phyloP scores from a whole-genome alignment of 1,284 basidiomycete species.

The Ustanciosporium gigantosporum region DNA sequence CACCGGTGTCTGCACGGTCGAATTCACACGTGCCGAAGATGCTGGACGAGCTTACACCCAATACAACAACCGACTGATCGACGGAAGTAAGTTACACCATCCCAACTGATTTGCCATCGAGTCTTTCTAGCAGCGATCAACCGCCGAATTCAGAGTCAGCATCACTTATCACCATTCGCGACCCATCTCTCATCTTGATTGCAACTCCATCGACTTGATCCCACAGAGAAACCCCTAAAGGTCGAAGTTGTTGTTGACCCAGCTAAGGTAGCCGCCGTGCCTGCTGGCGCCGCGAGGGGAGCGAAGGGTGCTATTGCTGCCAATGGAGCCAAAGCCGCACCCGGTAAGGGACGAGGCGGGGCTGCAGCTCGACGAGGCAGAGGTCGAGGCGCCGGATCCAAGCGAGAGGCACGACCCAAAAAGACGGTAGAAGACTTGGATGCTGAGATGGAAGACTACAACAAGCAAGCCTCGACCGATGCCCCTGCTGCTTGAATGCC shows the following conservation, averaged over 20 bases:
- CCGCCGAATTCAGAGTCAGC: too few species aligned
- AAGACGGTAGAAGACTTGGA: conserved; percentile 67
- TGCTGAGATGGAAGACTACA: conserved; percentile 68
- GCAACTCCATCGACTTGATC: background rate
- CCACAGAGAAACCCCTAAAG: conserved; percentile 83
- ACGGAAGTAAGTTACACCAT: conserved; percentile 76
- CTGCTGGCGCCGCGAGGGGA: conserved; percentile 30
- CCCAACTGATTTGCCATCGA: too few species aligned
- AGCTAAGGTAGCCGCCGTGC: conserved; percentile 67
- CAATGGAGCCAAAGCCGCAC: conserved; percentile 12
- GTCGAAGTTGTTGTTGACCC: conserved; percentile 96
- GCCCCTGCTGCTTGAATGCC: conserved; percentile 16
- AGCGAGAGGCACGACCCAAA: conserved; percentile 62
- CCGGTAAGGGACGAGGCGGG: conserved; percentile 30
- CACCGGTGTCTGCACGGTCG: conserved; percentile 84
- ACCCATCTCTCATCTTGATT: background rate
- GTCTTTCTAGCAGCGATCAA: too few species aligned
- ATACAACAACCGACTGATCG: conserved; percentile 98
- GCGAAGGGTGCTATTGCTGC: conserved; percentile 30
- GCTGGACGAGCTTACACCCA: conserved; percentile 87
- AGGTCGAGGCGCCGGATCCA: conserved; percentile 65
- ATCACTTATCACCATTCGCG: background rate
- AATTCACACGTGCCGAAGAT: conserved; percentile 84
- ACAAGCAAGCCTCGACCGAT: conserved; percentile 44
- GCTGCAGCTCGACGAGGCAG: conserved; percentile 64